Percentiles rank a stretch among this genome's conserved stretches.
phyloP scores from a whole-genome alignment of 1,284 basidiomycete species.

The Sphaerobolus stellatus region DNA sequence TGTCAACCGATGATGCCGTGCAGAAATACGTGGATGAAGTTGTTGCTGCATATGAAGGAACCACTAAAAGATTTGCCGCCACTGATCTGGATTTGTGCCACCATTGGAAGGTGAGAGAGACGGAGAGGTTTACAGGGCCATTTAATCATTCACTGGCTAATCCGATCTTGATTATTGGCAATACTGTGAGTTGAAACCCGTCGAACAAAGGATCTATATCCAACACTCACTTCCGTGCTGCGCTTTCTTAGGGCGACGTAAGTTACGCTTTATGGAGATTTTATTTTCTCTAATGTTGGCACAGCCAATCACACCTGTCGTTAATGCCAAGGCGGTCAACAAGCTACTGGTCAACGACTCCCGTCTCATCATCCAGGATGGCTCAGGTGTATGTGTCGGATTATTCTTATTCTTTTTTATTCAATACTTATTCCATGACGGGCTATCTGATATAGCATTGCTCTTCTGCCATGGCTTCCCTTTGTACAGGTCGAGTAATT shows the following conservation, averaged over 20 bases:
- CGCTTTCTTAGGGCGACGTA: conserved; percentile 7
- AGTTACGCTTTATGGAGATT: background rate
- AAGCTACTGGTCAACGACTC: conserved; percentile 22
- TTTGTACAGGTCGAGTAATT: conserved; percentile 21
- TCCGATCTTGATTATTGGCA: conserved; percentile 24
- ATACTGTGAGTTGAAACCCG: conserved; percentile 18
- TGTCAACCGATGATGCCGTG: too few species aligned
- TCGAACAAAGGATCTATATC: background rate
- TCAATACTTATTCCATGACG: background rate
- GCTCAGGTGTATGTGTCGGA: conserved; percentile 20
- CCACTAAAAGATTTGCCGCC: conserved; percentile 18
- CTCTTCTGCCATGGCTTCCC: conserved; percentile 22
- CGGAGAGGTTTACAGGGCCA: conserved; percentile 23
- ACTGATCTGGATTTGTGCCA: conserved; percentile 22
- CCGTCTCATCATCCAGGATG: conserved; percentile 23
- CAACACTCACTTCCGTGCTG: background rate
- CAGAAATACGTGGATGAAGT: conserved; percentile 21
- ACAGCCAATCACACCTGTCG: conserved; percentile 23
- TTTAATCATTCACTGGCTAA: conserved; percentile 24
- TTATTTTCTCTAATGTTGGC: background rate
- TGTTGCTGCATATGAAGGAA: conserved; percentile 12
- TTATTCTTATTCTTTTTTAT: background rate
- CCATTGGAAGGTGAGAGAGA: conserved; percentile 19
- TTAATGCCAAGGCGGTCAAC: conserved; percentile 24
- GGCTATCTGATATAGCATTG: conserved; percentile 18